Evolutionary conservation across 129 eudicot genomes (phyloP).

Genomic region (Apium graveolens): DNA sequence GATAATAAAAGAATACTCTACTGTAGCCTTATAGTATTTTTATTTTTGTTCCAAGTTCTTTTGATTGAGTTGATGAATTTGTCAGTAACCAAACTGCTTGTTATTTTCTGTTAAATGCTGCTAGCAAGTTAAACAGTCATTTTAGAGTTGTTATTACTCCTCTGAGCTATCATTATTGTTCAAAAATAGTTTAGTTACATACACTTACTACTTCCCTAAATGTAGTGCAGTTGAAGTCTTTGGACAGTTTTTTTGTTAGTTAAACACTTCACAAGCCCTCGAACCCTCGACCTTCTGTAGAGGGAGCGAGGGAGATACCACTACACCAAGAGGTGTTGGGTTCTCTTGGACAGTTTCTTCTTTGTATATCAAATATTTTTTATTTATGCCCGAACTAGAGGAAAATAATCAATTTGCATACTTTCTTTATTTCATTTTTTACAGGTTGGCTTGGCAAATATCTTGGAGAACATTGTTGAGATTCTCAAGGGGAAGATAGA

Average conservation of each 20-base stretch:
- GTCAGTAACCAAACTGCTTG: background rate
- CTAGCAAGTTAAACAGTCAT: background rate
- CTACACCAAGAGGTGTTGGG: too few relatives aligned
- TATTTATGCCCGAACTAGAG: background rate
- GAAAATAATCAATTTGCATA: background rate
- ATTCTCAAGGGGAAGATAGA: conserved; percentile 39
- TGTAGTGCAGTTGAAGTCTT: background rate
- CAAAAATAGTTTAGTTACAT: background rate
- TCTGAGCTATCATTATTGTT: background rate
- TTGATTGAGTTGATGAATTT: background rate
- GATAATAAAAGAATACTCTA: too few relatives aligned
- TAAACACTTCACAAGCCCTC: too few relatives aligned
- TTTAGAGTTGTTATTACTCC: background rate
- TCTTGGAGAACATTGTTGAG: conserved; percentile 61
- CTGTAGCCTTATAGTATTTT: background rate
- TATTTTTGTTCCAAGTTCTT: background rate
- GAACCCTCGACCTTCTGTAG: too few relatives aligned
- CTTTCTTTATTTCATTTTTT: background rate
- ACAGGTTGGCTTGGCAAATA: conserved; percentile 79
- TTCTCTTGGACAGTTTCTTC: background rate
- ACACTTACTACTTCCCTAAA: background rate
- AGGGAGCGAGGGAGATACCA: too few relatives aligned
- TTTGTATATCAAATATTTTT: background rate
- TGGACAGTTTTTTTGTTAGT: too few relatives aligned
- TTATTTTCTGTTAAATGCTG: background rate